Evolutionary conservation across 768 basidiomycete genomes (phyloP).

Genomic region (Amanita exitialis): DNA sequence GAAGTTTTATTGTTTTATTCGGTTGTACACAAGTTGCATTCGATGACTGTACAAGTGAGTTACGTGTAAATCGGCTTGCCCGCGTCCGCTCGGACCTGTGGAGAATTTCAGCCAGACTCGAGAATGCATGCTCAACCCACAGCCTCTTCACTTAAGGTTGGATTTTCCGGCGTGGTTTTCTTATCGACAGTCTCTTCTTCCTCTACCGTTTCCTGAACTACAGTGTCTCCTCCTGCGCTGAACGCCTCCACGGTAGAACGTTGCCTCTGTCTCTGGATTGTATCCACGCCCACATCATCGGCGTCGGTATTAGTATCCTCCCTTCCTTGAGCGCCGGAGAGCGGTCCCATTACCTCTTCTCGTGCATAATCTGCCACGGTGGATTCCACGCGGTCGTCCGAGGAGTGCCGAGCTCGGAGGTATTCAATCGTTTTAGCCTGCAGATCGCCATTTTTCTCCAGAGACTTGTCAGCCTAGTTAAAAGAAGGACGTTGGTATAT

Average conservation of each 20-base stretch:
- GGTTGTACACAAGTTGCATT: background rate
- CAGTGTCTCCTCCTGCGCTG: background rate
- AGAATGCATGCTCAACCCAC: background rate
- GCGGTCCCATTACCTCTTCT: conserved; percentile 38
- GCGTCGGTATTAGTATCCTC: conserved; percentile 10
- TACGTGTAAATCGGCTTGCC: conserved; percentile 2
- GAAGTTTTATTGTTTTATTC: background rate
- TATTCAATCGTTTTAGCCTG: conserved; percentile 33
- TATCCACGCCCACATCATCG: background rate
- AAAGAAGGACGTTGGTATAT: background rate
- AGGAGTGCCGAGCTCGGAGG: conserved; percentile 26
- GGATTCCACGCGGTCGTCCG: conserved; percentile 19
- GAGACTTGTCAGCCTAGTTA: conserved; percentile 31
- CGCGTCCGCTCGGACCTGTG: conserved; percentile 4
- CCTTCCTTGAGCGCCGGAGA: conserved; percentile 24
- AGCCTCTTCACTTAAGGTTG: conserved; percentile 4
- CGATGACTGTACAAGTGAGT: background rate
- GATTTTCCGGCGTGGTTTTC: background rate
- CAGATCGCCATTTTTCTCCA: conserved; percentile 20
- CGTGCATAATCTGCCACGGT: conserved; percentile 26
- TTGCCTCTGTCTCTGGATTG: background rate
- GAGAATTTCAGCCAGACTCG: background rate
- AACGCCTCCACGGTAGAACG: background rate
- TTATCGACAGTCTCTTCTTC: background rate
- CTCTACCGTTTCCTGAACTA: background rate